Base-by-base conservation (phyloP, 2,329 filamentous ascomycete genomes). In the Decorospora gaudefroyi region DNA sequence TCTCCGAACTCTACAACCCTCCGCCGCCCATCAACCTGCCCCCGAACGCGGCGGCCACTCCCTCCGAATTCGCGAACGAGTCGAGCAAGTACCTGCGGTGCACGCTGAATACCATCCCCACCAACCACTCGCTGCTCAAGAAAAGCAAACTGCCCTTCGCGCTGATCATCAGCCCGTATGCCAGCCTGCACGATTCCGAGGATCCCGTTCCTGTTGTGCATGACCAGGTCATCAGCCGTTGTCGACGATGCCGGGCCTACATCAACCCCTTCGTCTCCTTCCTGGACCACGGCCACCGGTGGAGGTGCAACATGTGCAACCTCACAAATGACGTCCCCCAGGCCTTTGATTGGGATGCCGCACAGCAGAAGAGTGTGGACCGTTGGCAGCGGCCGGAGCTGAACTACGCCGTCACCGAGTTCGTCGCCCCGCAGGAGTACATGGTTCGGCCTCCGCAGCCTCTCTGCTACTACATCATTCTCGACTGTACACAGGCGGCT, bases 301-400 rank as follows among this genome's bases (percentile, higher is more conserved):
- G 93, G 93, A 86, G 92, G 65, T 99, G 93, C 77, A 99, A 99
- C 75, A 96, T 99, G 91, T 99, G 93, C 73, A 97, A 96, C 72
- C 78, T 99, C 55, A 96, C 91, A 59, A 99, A 99, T 69, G 93
- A 99, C 62, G 92, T 97, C 26, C 93, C 93, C n/a, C 93, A 99
- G 51, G 91, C 91, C 25, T 99, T 99, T 58, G 93, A 99, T 70
- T 99, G 93, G 93, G 93, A 99, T 72, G 86, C 90, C 22, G 86
- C 89, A 30, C 80, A 90, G 41, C 92, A 97, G 72, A 91, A 95
- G 76, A 87, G 84, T 38, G 86, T 95, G 36, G 92, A 99, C 69
- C 80, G 93, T 66, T 95, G 93, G 87, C 86, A 95, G 70, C 81
- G 93, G 60, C 82, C 90, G 26, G 93, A 99, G 69, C 78, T 99